Evolutionary conservation across 495 filamentous ascomycete species (phyloP).

Genomic region (Friedmanniomyces simplex): DNA sequence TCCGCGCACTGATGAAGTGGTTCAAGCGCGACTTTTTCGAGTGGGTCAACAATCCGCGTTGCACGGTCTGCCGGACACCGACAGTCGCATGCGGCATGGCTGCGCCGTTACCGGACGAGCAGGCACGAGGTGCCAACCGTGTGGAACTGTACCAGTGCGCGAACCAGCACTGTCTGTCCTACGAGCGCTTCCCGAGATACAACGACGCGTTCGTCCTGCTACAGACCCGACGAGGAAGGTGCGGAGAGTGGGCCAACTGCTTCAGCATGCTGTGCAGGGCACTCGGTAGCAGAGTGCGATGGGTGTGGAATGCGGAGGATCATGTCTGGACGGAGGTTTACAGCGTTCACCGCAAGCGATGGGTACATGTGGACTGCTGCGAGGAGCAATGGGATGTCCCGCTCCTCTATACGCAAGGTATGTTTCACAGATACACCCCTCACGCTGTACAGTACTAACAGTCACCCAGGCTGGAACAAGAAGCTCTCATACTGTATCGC

Average conservation of each 20-base stretch:
- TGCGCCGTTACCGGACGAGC: constrained; percentile 76
- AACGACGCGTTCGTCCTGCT: constrained; percentile 91
- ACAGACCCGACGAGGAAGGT: constrained; percentile 71
- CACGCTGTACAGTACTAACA: constrained; percentile 2
- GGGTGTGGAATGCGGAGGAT: constrained; percentile 98
- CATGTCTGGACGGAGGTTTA: constrained; percentile 97
- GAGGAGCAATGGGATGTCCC: constrained; percentile 96
- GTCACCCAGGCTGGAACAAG: constrained; percentile 62
- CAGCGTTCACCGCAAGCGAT: constrained; percentile 82
- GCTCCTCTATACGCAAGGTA: constrained; percentile 80
- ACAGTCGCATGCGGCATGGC: constrained; percentile 74
- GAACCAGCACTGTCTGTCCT: constrained; percentile 53
- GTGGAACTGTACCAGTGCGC: constrained; percentile 89
- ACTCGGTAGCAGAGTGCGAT: constrained; percentile 79
- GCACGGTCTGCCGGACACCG: constrained; percentile 67
- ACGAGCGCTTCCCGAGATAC: constrained; percentile 88
- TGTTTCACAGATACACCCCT: constrained; percentile 18
- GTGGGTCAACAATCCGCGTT: constrained; percentile 92
- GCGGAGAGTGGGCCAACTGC: constrained; percentile 96
- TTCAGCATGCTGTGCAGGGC: constrained; percentile 98
- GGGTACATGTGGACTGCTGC: constrained; percentile 94
- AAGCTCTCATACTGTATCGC: constrained; percentile 95
- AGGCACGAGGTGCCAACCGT: constrained; percentile 69
- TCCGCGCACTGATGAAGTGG: constrained; percentile 87
- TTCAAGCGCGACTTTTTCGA: constrained; percentile 91